These are phyloP conservation scores for Kwoniella shivajii DNA, from an alignment of 1,284 basidiomycete species.

Conservation along the genomic window DNA sequence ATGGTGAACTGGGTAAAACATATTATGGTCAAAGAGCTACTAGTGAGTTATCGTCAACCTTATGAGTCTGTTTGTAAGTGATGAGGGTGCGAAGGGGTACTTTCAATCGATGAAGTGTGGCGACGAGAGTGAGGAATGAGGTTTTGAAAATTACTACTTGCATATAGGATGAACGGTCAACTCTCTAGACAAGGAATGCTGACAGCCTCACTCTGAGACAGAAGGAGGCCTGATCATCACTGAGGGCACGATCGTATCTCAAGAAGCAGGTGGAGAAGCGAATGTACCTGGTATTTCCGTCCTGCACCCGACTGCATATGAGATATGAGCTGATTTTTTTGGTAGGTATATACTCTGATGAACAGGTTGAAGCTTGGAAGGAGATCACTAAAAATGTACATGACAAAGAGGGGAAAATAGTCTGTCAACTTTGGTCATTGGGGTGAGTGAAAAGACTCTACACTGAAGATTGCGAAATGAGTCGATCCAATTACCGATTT, in stretches of 20 bases:
- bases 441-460: too few species aligned
- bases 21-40: conserved; percentile 51
- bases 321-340: too few species aligned
- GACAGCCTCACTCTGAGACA: not conserved
- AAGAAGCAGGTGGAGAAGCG: conserved; percentile 20
- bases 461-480: not conserved
- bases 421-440: conserved; percentile 59
- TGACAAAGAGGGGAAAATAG: conserved; percentile 56
- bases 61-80: not conserved
- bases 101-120: not conserved
- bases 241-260: conserved; percentile 33
- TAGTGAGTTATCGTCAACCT: conserved; percentile 2
- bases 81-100: not conserved
- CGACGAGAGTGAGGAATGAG: not conserved
- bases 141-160: not conserved
- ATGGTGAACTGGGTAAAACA: conserved; percentile 28
- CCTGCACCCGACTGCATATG: too few species aligned
- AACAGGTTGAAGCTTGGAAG: conserved; percentile 36
- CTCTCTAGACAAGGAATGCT: too few species aligned
- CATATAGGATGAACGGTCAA: too few species aligned
- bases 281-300: conserved; percentile 20
- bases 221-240: conserved; percentile 44
- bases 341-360: conserved; percentile 2
- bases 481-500: not conserved
- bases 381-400: conserved; percentile 56